Percentiles rank a stretch among this genome's conserved stretches.
Evolutionary conservation across 352 stramenopile genomes (phyloP).

Genomic region (Pythium folliculosum): DNA sequence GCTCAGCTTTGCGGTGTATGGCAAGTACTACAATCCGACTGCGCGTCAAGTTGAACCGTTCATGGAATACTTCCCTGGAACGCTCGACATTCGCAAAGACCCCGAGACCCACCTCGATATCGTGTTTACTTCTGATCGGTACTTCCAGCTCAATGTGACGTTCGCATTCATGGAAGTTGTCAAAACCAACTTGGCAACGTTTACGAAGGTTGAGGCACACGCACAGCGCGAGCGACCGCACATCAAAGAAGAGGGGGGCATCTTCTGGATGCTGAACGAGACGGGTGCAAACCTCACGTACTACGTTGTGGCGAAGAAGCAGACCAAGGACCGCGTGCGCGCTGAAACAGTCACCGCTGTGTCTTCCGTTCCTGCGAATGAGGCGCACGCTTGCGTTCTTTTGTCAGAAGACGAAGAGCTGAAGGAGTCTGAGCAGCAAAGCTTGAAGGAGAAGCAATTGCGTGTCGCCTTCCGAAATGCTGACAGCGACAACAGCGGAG

Average conservation of each 20-base stretch:
- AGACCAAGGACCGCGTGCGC: slow-evolving; percentile 45
- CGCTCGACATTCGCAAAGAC: slow-evolving; percentile 80
- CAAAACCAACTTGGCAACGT: slow-evolving; percentile 64
- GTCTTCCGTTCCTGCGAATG: slow-evolving; percentile 45
- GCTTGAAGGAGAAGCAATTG: slow-evolving; percentile 85
- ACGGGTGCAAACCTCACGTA: slow-evolving; percentile 81
- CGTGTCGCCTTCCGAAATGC: slow-evolving; percentile 76
- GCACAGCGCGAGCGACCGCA: slow-evolving; percentile 59
- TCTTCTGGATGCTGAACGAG: slow-evolving; percentile 88
- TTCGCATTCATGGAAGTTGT: slow-evolving; percentile 81
- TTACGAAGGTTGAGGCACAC: slow-evolving; percentile 60
- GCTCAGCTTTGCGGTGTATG: slow-evolving; percentile 81
- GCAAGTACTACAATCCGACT: slow-evolving; percentile 89
- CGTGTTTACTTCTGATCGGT: slow-evolving; percentile 78
- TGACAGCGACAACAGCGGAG: slow-evolving; percentile 72
- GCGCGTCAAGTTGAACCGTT: slow-evolving; percentile 80
- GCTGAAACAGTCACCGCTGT: slow-evolving; percentile 64
- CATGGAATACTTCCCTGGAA: slow-evolving; percentile 83
- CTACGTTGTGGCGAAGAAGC: slow-evolving; percentile 75
- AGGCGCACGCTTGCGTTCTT: slow-evolving; percentile 63
- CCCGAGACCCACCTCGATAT: slow-evolving; percentile 59
- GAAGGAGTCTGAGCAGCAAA: slow-evolving; percentile 72
- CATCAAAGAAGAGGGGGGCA: slow-evolving; percentile 77
- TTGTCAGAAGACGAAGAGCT: slow-evolving; percentile 68
- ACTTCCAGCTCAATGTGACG: slow-evolving; percentile 88